phyloP scores from a whole-genome alignment of 1,284 basidiomycete species.

The Irpex sp. region DNA sequence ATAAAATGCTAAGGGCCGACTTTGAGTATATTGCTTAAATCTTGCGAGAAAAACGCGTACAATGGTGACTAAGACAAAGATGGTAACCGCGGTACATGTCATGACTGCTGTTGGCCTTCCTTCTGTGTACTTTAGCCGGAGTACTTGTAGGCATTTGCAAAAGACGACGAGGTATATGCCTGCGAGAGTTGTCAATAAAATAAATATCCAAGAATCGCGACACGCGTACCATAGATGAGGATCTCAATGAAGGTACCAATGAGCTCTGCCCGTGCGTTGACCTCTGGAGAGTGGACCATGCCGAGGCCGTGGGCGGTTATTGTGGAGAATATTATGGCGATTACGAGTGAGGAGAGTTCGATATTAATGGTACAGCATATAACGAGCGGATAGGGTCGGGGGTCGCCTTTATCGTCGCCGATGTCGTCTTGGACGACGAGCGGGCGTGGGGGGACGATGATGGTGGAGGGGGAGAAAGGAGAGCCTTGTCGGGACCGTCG shows the following conservation, averaged over 20 bases:
- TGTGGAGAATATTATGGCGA: not conserved
- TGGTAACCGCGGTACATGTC: slow-evolving; percentile 1
- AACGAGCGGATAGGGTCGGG: not conserved
- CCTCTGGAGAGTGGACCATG: not conserved
- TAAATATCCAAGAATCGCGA: not conserved
- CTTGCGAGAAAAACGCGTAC: not conserved
- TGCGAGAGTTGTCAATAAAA: not conserved
- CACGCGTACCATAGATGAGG: slow-evolving; percentile 6
- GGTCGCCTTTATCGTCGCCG: not conserved
- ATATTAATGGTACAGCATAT: not conserved
- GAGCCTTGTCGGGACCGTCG: not conserved
- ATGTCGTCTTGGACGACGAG: not conserved
- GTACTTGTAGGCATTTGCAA: slow-evolving; percentile 6
- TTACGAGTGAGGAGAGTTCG: not conserved
- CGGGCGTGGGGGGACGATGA: not conserved
- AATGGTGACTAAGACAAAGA: slow-evolving; percentile 7
- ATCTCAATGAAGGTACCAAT: slow-evolving; percentile 9
- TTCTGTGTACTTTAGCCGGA: slow-evolving; percentile 4
- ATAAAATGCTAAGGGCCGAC: slow-evolving; percentile 3
- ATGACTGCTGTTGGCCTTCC: slow-evolving; percentile 3
- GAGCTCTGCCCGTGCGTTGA: slow-evolving; percentile 3
- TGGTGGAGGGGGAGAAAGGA: not conserved
- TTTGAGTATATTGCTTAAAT: not conserved
- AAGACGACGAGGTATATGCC: slow-evolving; percentile 9
- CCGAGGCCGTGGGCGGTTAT: not conserved